A percentile compares a stretch with the other conserved stretches of the same genome.
phyloP scores from a whole-genome alignment of 1,284 basidiomycete genomes.

The Exsudoporus floridanus region DNA sequence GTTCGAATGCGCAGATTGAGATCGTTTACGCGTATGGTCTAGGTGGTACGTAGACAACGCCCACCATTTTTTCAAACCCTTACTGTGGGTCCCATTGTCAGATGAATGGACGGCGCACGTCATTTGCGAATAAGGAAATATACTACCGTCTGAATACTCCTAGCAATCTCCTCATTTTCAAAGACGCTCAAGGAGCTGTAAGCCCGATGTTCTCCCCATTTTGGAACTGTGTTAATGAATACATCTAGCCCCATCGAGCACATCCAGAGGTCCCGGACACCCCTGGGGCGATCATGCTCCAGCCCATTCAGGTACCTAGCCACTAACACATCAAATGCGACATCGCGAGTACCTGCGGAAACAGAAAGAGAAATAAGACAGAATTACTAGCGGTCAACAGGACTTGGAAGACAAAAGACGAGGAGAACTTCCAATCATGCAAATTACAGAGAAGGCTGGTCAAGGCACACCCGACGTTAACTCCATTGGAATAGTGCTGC shows the following conservation, averaged over 20 bases:
- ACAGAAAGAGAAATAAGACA: too few species aligned
- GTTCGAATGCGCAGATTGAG: too few species aligned
- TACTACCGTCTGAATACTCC: constrained; percentile 13
- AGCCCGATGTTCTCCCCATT: neutral
- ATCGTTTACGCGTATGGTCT: too few species aligned
- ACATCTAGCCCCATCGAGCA: constrained; percentile 25
- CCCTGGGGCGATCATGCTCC: constrained; percentile 1
- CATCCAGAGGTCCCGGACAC: neutral
- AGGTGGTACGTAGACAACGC: constrained; percentile 9
- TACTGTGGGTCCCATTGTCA: neutral
- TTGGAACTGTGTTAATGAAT: constrained; percentile 1
- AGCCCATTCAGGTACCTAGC: neutral
- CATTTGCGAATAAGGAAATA: constrained; percentile 16
- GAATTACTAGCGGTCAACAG: too few species aligned
- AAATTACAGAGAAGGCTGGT: too few species aligned
- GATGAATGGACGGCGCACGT: constrained; percentile 29
- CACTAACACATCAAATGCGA: too few species aligned
- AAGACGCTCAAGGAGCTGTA: constrained; percentile 22
- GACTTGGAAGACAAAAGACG: too few species aligned
- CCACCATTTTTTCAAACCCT: neutral
- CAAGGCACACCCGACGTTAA: too few species aligned
- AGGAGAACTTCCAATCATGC: too few species aligned
- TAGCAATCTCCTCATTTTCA: constrained; percentile 18
- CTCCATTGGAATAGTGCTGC: too few species aligned
- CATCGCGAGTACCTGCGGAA: too few species aligned